Base-by-base conservation (phyloP, 106 monocot genomes). In the Gastrodia elata region DNA sequence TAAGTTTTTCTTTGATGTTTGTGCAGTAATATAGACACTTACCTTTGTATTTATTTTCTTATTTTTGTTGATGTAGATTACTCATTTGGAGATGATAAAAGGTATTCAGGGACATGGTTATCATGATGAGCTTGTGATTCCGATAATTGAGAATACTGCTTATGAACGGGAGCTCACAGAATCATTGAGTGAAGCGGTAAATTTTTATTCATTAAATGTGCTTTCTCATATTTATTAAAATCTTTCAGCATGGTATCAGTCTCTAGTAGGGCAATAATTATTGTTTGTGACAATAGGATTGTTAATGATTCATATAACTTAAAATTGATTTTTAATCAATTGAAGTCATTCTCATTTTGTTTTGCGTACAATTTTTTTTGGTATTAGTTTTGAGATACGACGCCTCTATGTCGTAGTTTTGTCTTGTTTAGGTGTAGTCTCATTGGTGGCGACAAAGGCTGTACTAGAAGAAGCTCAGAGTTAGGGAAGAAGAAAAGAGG, bases 31-130 rank as follows among this genome's bases (percentile, higher is more conserved):
- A 37, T 52, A 52, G 18, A 22, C 22, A 52, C 20, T 52, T 52
- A 6, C 0, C 52, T 14, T 35, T 38, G 7, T 42, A 24, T 41
- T 48, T 64, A 72, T 65, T 33, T 49, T 5, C 69, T 25, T 37
- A 8, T 39, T 18, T 71, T 71, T 72, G 30, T 72, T 86, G 26
- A 22, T 84, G 70, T 80, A 98, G 98, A 98, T 93, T 82, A 91
- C 98, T 74, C 93, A 98, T 64, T 91, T 98, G 98, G 91, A 98
- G 80, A 98, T 98, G 98, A 93, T 98, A 74, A 98, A 98, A 87
- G 98, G 93, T 74, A 93, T 93, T 57, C 76, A 85, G 43, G 98
- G 93, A 14, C 98, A 98, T 85, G 98, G 98, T 37, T 98, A 98
- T 74, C 65, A 85, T 79, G 98, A 98, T 75, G 93, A 98, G 44